Evolutionary conservation across 2,329 filamentous ascomycete species (phyloP).

Genomic region (Cladobotryum protrusum): DNA sequence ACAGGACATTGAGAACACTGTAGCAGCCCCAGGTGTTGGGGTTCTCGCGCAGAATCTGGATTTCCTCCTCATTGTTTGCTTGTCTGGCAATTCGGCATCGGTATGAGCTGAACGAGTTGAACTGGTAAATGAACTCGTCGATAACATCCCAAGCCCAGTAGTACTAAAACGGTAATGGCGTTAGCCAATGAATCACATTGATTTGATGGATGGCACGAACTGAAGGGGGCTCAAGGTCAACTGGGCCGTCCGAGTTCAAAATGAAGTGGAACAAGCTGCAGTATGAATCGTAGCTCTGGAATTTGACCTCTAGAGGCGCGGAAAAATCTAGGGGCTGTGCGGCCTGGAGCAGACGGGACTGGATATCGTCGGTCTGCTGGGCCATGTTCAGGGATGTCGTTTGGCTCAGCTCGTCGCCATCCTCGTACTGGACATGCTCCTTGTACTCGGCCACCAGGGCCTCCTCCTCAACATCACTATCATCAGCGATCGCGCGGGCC

Average conservation of each 20-base stretch:
- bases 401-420: slow-evolving; percentile 73
- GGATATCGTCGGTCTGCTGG: slow-evolving; percentile 82
- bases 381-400: slow-evolving; percentile 62
- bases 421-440: slow-evolving; percentile 92
- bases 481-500: slow-evolving; percentile 61
- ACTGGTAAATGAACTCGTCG: slow-evolving; percentile 99
- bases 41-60: slow-evolving; percentile 86
- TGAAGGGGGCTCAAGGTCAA: slow-evolving; percentile 92
- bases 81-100: slow-evolving; percentile 82
- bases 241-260: slow-evolving; percentile 97
- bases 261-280: slow-evolving; percentile 99
- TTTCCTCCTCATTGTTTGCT: slow-evolving; percentile 84
- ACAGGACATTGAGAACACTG: slow-evolving; percentile 97
- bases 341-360: slow-evolving; percentile 83
- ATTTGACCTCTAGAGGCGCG: slow-evolving; percentile 92
- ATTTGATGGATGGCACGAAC: slow-evolving; percentile 49
- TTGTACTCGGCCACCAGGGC: slow-evolving; percentile 91
- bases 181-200: slow-evolving; percentile 4
- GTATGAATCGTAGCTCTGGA: slow-evolving; percentile 98
- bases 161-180: slow-evolving; percentile 52
- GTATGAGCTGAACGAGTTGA: slow-evolving; percentile 99
- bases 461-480: slow-evolving; percentile 95
- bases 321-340: slow-evolving; percentile 95
- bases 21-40: slow-evolving; percentile 99
- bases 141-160: slow-evolving; percentile 99